Evolutionary conservation across 345 rosid species (phyloP).

Genomic region (Eucalyptus microcorys): DNA sequence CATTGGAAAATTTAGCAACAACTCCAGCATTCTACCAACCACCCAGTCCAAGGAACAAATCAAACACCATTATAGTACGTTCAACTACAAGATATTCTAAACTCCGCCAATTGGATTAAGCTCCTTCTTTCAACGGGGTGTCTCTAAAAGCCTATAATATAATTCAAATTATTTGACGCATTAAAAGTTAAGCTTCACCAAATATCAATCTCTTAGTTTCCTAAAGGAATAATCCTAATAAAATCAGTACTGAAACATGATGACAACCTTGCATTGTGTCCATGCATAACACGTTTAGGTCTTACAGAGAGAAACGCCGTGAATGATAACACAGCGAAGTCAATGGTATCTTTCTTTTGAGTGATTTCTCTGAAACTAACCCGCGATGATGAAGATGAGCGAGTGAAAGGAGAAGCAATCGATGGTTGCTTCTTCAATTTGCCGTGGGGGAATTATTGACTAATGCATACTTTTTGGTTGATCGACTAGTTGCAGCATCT

Average conservation of each 20-base stretch:
- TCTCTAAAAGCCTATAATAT: background rate
- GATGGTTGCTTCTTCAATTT: background rate
- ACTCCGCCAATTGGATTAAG: background rate
- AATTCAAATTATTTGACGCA: background rate
- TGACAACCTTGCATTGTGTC: background rate
- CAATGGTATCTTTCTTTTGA: background rate
- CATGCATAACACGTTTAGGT: background rate
- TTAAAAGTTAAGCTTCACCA: background rate
- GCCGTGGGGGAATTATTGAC: background rate
- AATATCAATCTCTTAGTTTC: background rate
- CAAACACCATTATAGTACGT: background rate
- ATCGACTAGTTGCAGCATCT: background rate
- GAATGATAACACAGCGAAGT: background rate
- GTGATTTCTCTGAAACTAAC: background rate
- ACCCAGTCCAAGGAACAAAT: background rate
- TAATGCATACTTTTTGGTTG: background rate
- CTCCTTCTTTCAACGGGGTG: background rate
- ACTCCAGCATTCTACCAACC: background rate
- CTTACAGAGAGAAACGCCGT: background rate
- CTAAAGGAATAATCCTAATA: background rate
- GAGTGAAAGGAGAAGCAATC: background rate
- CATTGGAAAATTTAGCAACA: background rate
- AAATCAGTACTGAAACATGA: background rate
- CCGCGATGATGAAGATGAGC: background rate
- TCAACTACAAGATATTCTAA: background rate